These are phyloP conservation scores for Leccinum truebloodii DNA, from an alignment of 768 basidiomycete genomes.

Conservation along the genomic window DNA sequence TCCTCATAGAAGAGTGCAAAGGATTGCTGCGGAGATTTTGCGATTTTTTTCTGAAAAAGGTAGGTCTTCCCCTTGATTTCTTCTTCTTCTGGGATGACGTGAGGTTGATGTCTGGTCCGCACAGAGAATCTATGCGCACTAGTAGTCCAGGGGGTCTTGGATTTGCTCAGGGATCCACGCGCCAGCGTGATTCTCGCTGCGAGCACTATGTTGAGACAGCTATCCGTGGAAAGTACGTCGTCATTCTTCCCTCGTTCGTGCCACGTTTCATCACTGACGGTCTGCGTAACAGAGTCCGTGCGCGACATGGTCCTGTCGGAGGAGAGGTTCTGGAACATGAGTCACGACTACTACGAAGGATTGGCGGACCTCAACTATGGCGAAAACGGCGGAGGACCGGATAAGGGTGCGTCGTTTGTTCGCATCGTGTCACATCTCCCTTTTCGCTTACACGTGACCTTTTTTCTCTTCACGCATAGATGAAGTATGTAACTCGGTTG, in stretches of 20 bases:
- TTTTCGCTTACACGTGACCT: no score
- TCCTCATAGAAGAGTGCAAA: conserved; percentile 19
- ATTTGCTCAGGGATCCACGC: conserved; percentile 18
- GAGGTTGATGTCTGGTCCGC: not conserved
- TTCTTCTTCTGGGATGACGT: not conserved
- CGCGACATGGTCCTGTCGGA: conserved; percentile 17
- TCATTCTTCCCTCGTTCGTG: not conserved
- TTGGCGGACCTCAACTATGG: conserved; percentile 16
- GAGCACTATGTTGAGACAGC: conserved; percentile 13
- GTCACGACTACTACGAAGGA: conserved; percentile 20
- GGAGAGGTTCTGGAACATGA: conserved; percentile 19
- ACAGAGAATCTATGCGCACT: conserved; percentile 13
- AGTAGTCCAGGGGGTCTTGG: conserved; percentile 15
- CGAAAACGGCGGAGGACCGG: conserved; percentile 12
- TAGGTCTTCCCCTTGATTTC: not conserved
- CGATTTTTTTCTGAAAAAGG: conserved; percentile 16
- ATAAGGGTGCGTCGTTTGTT: conserved; percentile 8
- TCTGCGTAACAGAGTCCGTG: conserved; percentile 9
- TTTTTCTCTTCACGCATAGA: conserved; percentile 7
- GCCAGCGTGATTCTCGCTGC: conserved; percentile 19
- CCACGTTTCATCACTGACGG: not conserved
- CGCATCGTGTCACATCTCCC: not conserved
- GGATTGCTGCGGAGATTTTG: conserved; percentile 16
- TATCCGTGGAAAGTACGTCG: conserved; percentile 20
- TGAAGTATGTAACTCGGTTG: conserved; percentile 26